Base-by-base conservation (phyloP, 257 asterid species). In the Knoxia roxburghii region DNA sequence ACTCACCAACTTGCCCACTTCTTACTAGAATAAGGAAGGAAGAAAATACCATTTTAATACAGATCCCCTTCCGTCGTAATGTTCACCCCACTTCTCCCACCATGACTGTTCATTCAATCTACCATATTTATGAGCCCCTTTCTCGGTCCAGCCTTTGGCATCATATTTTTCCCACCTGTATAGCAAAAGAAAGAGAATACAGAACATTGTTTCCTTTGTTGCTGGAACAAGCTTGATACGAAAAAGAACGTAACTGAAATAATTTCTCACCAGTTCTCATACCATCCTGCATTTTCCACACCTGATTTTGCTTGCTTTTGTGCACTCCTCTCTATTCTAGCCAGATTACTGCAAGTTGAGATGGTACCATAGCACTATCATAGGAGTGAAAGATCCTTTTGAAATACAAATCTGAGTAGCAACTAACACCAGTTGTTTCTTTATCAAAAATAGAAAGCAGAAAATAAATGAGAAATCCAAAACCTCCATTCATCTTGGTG, bases 1-100 rank as follows among this genome's bases (percentile, higher is more conserved):
- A 46, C 35, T 48, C 60, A 55, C 37, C 59, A 48, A 45, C n/a
- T n/a, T 27, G 49, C 49, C 64, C 33, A 59, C 33, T 59, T 17
- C 17, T 7, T 24, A 20, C 24, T 32, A 32, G 35, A 65, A 49
- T 27, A 32, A 26, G 45, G 64, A 33, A 39, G 51, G 69, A 56
- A 52, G 37, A 11, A 72, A 62, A 55, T 86, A 94, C 99, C 99
- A 94, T 87, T 94, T 94, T 13, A 90, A 76, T 64, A 94, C 96
- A 64, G 98, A 90, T 78, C 99, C 99, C 72, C 98, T 83, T 54
- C 99, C 99, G 76, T 94, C 99, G 64, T 90, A 94, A 77, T 87
- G 83, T 62, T 94, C 99, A 63, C 99, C 99, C 99, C 99, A 94
- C 78, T 91, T 94, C 80, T 94, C 99, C 99, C 99, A 94, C 99